These are phyloP conservation scores for Nepenthes gracilis DNA, from an alignment of 148 eudicot genomes.

Conservation along the genomic window DNA sequence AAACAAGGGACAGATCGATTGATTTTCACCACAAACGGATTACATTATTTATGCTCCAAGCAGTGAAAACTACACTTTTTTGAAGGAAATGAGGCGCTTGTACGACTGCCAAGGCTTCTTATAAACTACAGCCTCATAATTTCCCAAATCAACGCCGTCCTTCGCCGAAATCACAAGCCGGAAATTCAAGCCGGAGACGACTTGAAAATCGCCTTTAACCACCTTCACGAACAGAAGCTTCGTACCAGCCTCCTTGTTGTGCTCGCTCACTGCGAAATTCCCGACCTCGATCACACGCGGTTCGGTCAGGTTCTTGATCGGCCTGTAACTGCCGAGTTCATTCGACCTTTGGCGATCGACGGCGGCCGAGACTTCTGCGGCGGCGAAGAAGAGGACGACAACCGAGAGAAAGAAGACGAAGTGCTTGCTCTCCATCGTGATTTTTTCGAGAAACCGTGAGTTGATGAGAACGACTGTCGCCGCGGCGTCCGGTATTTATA, in stretches of 20 bases:
- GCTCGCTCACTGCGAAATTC: constrained; percentile 25
- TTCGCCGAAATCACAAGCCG: constrained; percentile 19
- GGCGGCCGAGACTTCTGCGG: not conserved
- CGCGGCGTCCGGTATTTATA: no score
- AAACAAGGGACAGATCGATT: no score
- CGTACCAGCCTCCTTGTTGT: constrained; percentile 14
- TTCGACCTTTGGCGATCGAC: not conserved
- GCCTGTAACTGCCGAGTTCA: constrained; percentile 12
- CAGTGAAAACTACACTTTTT: constrained; percentile 1
- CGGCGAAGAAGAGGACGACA: not conserved
- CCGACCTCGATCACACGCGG: constrained; percentile 21
- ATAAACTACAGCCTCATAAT: constrained; percentile 27
- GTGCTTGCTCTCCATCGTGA: not conserved
- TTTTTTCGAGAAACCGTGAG: no score
- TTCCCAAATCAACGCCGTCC: constrained; percentile 4
- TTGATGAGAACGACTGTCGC: no score
- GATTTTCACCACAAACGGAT: no score
- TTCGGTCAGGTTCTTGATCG: constrained; percentile 19
- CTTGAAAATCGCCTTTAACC: constrained; percentile 23
- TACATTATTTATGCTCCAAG: not conserved
- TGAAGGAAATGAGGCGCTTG: constrained; percentile 19
- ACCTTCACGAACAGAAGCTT: constrained; percentile 8
- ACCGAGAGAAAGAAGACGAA: not conserved
- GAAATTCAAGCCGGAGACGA: constrained; percentile 32
- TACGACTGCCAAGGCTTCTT: constrained; percentile 18